Evolutionary conservation across 768 basidiomycete genomes (phyloP).

Genomic region (Leccinum boreale): DNA sequence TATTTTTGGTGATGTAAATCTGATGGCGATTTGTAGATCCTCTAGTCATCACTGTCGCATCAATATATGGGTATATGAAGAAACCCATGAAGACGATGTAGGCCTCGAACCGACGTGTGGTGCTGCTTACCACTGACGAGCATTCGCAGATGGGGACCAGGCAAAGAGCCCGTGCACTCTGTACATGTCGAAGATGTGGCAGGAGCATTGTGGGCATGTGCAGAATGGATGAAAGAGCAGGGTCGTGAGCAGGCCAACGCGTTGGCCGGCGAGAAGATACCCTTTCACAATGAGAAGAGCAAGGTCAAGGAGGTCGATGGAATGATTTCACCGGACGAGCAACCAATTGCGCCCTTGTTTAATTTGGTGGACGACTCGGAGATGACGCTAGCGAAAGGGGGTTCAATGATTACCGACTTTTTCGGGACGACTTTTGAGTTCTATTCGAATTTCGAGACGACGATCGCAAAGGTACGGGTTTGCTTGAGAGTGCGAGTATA

Average conservation of each 20-base stretch:
- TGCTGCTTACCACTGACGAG: constrained; percentile 6
- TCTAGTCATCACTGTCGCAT: constrained; percentile 67
- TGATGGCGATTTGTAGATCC: constrained; percentile 47
- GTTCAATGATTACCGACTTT: constrained; percentile 60
- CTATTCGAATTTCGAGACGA: constrained; percentile 65
- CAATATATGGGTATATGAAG: constrained; percentile 79
- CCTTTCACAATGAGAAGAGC: constrained; percentile 58
- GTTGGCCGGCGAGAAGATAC: constrained; percentile 42
- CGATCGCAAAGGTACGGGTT: constrained; percentile 56
- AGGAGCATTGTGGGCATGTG: constrained; percentile 72
- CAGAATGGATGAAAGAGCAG: constrained; percentile 66
- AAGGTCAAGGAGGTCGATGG: constrained; percentile 64
- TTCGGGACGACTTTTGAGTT: constrained; percentile 83
- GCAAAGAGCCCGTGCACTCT: constrained; percentile 71
- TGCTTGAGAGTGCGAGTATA: background rate
- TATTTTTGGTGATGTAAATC: constrained; percentile 6
- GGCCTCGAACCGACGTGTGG: constrained; percentile 22
- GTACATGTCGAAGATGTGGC: constrained; percentile 78
- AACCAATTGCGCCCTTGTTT: constrained; percentile 73
- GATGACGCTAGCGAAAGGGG: constrained; percentile 63
- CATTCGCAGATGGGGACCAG: constrained; percentile 67
- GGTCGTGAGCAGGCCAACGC: constrained; percentile 64
- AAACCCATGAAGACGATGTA: constrained; percentile 86
- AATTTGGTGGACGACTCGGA: constrained; percentile 81
- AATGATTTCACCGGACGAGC: constrained; percentile 51